Percentiles rank a stretch among this genome's conserved stretches.
phyloP scores from a whole-genome alignment of 2,329 filamentous ascomycete species.

The Nigrospora oryzae region DNA sequence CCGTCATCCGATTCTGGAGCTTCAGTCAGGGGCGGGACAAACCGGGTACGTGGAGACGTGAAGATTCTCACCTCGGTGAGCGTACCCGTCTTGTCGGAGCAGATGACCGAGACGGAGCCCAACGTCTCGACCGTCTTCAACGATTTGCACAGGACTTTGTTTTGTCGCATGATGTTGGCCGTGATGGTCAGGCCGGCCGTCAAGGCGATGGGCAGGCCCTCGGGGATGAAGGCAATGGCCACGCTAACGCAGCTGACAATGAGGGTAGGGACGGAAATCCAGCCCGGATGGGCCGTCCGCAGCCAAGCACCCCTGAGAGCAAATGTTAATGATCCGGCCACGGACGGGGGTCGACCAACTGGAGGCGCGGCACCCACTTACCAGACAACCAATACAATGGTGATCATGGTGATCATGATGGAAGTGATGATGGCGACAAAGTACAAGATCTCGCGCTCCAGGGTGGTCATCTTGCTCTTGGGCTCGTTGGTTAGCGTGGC shows the following conservation, averaged over 20 bases:
- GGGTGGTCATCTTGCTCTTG: constrained; percentile 1
- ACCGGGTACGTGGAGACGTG: too few species aligned
- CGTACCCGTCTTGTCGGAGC: constrained; percentile 1
- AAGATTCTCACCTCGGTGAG: constrained; percentile 48
- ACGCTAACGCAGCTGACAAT: constrained; percentile 2
- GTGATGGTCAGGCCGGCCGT: constrained; percentile 1
- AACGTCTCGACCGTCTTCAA: constrained; percentile 2
- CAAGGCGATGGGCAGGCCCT: constrained; percentile 1
- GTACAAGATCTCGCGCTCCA: constrained; percentile 2
- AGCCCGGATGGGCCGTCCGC: constrained; percentile 55
- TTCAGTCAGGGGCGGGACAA: too few species aligned
- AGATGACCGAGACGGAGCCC: constrained; percentile 1
- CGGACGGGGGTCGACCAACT: not conserved
- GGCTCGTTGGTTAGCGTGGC: constrained; percentile 1
- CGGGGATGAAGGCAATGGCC: constrained; percentile 1
- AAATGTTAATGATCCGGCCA: not conserved
- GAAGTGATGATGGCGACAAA: constrained; percentile 27
- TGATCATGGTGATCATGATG: constrained; percentile 58
- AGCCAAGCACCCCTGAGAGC: constrained; percentile 56
- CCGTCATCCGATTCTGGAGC: constrained; percentile 1
- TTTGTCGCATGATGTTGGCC: constrained; percentile 1
- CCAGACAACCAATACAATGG: constrained; percentile 60
- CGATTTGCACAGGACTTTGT: constrained; percentile 1
- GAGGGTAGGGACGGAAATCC: constrained; percentile 48
- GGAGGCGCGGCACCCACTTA: constrained; percentile 37